phyloP scores from a whole-genome alignment of 306 rosid species.

The Inga leiocalycina region DNA sequence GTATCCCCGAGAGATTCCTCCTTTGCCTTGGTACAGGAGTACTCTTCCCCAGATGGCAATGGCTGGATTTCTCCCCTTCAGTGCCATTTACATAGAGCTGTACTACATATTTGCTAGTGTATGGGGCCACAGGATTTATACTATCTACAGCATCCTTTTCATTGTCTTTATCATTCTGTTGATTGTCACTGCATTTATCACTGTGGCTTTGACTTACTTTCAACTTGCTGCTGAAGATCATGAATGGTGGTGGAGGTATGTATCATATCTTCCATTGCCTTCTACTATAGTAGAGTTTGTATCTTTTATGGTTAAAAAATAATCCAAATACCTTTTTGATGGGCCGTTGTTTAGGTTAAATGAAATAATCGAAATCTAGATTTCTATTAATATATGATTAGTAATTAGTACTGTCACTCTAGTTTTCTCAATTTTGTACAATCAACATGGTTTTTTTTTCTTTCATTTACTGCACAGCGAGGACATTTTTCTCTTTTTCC shows the following conservation, averaged over 20 bases:
- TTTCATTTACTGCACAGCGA: neutral
- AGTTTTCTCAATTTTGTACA: neutral
- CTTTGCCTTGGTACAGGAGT: slow-evolving; percentile 90
- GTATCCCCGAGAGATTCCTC: slow-evolving; percentile 91
- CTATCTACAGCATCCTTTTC: slow-evolving; percentile 94
- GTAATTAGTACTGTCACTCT: neutral
- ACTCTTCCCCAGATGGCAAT: slow-evolving; percentile 97
- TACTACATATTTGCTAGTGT: slow-evolving; percentile 98
- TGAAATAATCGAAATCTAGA: slow-evolving; percentile 4
- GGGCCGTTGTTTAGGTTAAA: slow-evolving; percentile 13
- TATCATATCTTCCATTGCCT: slow-evolving; percentile 7
- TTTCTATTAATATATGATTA: no score
- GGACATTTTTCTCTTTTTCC: neutral
- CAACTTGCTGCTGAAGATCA: slow-evolving; percentile 99
- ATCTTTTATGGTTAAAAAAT: neutral
- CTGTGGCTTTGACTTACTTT: slow-evolving; percentile 97
- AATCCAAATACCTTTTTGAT: slow-evolving; percentile 16
- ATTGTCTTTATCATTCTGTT: slow-evolving; percentile 91
- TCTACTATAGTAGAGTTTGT: neutral
- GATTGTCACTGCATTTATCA: slow-evolving; percentile 96
- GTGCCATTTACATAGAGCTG: slow-evolving; percentile 96
- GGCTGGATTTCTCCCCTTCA: slow-evolving; percentile 98
- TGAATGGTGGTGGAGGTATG: slow-evolving; percentile 99
- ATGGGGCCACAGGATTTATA: slow-evolving; percentile 98
- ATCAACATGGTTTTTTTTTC: neutral